Conservation (phyloP, 805 yeast species). For the Suhomyces emberorum region DNA sequence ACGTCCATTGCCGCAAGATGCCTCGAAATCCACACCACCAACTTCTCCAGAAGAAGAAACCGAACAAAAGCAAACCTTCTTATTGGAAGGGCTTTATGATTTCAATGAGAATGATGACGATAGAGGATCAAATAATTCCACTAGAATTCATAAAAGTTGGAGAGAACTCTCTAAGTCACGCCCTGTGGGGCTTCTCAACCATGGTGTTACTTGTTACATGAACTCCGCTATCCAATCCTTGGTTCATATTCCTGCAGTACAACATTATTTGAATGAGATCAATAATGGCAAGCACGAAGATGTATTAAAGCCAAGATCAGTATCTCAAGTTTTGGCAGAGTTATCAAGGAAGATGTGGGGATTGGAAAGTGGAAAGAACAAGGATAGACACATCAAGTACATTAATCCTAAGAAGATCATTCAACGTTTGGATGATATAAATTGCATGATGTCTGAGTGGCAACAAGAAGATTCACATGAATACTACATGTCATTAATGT, state of each 20-base stretch:
- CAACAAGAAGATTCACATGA: constrained; percentile 98
- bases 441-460: constrained; percentile 96
- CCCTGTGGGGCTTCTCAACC: constrained; percentile 76
- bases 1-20: background rate
- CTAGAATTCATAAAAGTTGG: constrained; percentile 71
- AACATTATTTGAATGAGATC: constrained; percentile 74
- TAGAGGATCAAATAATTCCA: constrained; percentile 59
- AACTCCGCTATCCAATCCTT: constrained; percentile 91
- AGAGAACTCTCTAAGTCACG: constrained; percentile 49
- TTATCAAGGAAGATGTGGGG: constrained; percentile 69
- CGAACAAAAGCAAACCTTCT: background rate
- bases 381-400: constrained; percentile 36
- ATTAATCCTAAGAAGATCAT: constrained; percentile 77
- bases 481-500: constrained; percentile 87
- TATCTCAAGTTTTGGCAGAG: constrained; percentile 64
- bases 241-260: constrained; percentile 86
- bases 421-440: constrained; percentile 71
- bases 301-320: constrained; percentile 52
- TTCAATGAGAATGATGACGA: constrained; percentile 58
- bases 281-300: constrained; percentile 49
- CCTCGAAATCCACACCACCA: constrained; percentile 7
- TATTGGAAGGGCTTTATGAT: constrained; percentile 41
- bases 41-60: constrained; percentile 5
- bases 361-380: constrained; percentile 30
- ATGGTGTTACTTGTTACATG: constrained; percentile 96